phyloP scores from a whole-genome alignment of 805 yeast genomes.

The Kodamaea hsintzibuensis region DNA sequence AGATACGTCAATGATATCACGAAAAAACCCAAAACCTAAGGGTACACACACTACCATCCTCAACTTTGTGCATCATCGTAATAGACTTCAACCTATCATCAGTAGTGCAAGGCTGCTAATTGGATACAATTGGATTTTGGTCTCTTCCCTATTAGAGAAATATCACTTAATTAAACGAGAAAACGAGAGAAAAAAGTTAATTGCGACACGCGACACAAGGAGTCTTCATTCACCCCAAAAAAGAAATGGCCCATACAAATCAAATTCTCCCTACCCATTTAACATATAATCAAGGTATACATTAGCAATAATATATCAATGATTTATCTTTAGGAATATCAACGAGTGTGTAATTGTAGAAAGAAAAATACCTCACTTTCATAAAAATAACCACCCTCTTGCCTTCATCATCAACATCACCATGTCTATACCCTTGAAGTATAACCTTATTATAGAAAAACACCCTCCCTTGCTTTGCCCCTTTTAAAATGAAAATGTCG shows the following conservation, averaged over 20 bases:
- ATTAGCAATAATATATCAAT: too few species aligned
- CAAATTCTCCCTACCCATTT: too few species aligned
- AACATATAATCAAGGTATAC: too few species aligned
- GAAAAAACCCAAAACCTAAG: neutral
- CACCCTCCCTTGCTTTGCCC: neutral
- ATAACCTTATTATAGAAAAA: neutral
- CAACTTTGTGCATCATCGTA: neutral
- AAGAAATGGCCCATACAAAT: neutral
- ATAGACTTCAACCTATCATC: neutral
- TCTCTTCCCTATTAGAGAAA: neutral
- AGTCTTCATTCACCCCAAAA: neutral
- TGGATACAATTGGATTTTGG: neutral
- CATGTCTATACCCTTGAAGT: neutral
- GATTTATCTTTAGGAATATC: too few species aligned
- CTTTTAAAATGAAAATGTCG: neutral
- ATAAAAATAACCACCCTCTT: too few species aligned
- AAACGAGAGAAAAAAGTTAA: neutral
- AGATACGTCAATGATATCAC: neutral
- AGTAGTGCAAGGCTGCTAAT: neutral
- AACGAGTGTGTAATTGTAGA: too few species aligned
- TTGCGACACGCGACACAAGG: conserved; percentile 4
- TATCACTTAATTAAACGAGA: neutral
- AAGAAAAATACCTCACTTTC: too few species aligned
- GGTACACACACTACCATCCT: neutral
- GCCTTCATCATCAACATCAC: too few species aligned